phyloP scores from a whole-genome alignment of 805 yeast species.

The Metschnikowia drakensbergensis region DNA sequence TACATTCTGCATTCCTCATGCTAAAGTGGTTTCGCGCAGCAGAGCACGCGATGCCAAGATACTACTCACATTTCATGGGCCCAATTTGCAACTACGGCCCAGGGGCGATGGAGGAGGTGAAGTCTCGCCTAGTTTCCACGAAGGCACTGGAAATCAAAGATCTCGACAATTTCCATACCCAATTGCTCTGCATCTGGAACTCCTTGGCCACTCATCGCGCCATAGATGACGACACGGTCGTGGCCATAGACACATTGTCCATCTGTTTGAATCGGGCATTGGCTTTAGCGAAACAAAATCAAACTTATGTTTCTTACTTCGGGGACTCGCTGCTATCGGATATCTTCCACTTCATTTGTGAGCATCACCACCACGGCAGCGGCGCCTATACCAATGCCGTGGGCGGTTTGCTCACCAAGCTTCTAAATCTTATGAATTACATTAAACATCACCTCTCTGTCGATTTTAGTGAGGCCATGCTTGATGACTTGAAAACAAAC shows the following conservation, averaged over 20 bases:
- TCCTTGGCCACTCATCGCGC: neutral
- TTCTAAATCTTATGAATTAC: conserved; percentile 36
- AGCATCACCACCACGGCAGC: conserved; percentile 67
- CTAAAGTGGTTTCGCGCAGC: neutral
- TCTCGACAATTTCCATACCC: neutral
- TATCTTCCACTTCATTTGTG: conserved; percentile 54
- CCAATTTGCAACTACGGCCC: neutral
- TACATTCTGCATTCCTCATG: no score
- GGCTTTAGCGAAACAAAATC: neutral
- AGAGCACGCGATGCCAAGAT: neutral
- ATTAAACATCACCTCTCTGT: neutral
- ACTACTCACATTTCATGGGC: conserved; percentile 1
- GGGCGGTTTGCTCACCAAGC: conserved; percentile 54
- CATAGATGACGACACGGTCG: conserved; percentile 12
- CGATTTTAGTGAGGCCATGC: conserved; percentile 17
- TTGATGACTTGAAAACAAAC: conserved; percentile 42
- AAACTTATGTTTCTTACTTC: neutral
- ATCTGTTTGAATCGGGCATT: conserved; percentile 60
- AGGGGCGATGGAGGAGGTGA: neutral
- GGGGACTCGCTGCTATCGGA: neutral
- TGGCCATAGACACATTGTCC: conserved; percentile 49
- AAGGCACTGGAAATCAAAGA: conserved; percentile 4
- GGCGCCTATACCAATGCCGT: conserved; percentile 69
- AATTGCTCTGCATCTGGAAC: neutral
- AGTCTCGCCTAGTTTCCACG: conserved; percentile 6